phyloP scores from a whole-genome alignment of 2,329 filamentous ascomycete species.

The Rugonectria rugulosa region DNA sequence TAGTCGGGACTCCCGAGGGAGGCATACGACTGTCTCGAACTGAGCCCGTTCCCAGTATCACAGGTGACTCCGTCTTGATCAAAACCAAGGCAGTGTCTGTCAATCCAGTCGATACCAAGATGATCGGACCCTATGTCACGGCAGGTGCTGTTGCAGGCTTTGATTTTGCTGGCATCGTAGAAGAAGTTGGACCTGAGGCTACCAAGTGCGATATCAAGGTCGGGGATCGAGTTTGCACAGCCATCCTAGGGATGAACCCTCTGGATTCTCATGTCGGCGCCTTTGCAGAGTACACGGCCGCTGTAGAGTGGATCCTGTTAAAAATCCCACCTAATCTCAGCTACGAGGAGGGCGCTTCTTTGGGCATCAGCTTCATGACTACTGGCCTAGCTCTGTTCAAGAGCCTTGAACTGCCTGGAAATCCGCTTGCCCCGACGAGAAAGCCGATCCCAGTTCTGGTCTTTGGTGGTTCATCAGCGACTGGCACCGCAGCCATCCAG shows the following conservation, averaged over 20 bases:
- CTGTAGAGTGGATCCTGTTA: slow-evolving; percentile 49
- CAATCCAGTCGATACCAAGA: slow-evolving; percentile 46
- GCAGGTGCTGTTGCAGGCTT: slow-evolving; percentile 44
- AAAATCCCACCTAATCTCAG: slow-evolving; percentile 48
- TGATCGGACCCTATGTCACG: slow-evolving; percentile 26
- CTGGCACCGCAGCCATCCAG: slow-evolving; percentile 1
- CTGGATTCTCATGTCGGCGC: slow-evolving; percentile 43
- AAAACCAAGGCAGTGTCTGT: slow-evolving; percentile 42
- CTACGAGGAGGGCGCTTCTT: slow-evolving; percentile 55
- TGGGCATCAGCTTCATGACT: slow-evolving; percentile 52
- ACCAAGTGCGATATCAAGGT: slow-evolving; percentile 45
- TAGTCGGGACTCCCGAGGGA: neutral
- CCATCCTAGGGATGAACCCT: slow-evolving; percentile 8
- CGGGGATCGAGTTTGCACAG: slow-evolving; percentile 52
- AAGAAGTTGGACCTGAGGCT: slow-evolving; percentile 52
- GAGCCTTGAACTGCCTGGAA: slow-evolving; percentile 39
- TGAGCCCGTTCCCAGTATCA: neutral
- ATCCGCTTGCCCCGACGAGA: neutral
- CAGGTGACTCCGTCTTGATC: slow-evolving; percentile 39
- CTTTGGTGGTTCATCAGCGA: slow-evolving; percentile 14
- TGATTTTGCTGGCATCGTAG: slow-evolving; percentile 56
- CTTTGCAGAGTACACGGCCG: slow-evolving; percentile 49
- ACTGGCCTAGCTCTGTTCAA: slow-evolving; percentile 56
- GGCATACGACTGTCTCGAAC: neutral
- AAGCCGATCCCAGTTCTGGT: neutral